These are phyloP conservation scores for Verbascum thapsus DNA, from an alignment of 257 asterid genomes.

Conservation along the genomic window DNA sequence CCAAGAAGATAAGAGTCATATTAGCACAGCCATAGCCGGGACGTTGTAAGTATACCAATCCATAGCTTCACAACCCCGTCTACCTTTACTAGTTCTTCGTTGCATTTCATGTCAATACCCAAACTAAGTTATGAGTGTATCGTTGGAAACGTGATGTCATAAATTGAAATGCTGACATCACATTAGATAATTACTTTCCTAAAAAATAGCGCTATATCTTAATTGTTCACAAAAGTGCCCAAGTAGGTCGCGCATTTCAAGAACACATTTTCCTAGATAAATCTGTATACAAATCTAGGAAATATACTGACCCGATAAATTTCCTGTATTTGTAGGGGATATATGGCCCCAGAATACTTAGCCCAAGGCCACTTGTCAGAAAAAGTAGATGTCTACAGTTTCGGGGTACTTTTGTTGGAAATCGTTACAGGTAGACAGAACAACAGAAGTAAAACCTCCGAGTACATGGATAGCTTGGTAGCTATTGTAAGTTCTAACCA, in stretches of 20 bases:
- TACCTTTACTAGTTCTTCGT: no score
- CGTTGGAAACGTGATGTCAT: no score
- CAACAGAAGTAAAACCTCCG: constrained; percentile 58
- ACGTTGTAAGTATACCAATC: constrained; percentile 54
- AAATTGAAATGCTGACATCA: no score
- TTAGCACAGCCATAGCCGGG: constrained; percentile 82
- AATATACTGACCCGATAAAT: neutral
- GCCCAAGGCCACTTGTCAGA: constrained; percentile 65
- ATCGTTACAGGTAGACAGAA: constrained; percentile 65
- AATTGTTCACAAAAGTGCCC: no score
- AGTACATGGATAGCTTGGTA: constrained; percentile 60
- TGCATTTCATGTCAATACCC: no score
- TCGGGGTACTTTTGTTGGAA: constrained; percentile 71
- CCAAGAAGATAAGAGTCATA: constrained; percentile 74
- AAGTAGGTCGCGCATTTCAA: no score
- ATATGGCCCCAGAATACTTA: constrained; percentile 78
- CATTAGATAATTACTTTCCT: no score
- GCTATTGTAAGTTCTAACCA: constrained; percentile 46
- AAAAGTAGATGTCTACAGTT: constrained; percentile 74
- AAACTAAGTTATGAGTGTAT: no score
- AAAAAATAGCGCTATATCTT: no score
- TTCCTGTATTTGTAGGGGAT: constrained; percentile 49
- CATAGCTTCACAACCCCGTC: neutral
- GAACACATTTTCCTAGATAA: no score
- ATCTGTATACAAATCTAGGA: no score